phyloP scores from a whole-genome alignment of 2,329 filamentous ascomycete species.

The Mariannaea sp. region DNA sequence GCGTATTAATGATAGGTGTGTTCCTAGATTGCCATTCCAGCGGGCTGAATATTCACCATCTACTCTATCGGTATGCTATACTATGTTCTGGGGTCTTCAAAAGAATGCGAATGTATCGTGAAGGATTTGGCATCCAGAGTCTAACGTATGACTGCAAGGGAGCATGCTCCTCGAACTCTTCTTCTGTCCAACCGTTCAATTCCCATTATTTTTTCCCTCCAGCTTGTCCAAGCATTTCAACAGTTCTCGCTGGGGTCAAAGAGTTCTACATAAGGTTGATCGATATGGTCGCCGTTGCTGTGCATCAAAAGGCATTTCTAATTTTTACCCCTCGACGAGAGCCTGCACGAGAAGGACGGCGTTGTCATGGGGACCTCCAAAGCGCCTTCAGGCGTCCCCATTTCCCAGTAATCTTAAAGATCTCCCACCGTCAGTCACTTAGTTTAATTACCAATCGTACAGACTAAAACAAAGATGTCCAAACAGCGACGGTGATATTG shows the following conservation, averaged over 20 bases:
- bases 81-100: conserved; percentile 13
- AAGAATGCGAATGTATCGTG: conserved; percentile 6
- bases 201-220: not conserved
- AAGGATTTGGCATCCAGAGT: not conserved
- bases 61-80: conserved; percentile 4
- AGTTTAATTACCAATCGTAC: conserved; percentile 12
- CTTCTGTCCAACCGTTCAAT: not conserved
- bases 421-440: conserved; percentile 1
- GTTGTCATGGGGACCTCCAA: conserved; percentile 6
- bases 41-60: conserved; percentile 3
- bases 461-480: conserved; percentile 8
- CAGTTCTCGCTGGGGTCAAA: not conserved
- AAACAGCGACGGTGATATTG: conserved; percentile 10
- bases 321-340: conserved; percentile 16
- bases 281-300: conserved; percentile 15
- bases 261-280: conserved; percentile 14
- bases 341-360: conserved; percentile 11
- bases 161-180: not conserved
- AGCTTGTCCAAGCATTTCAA: conserved; percentile 17
- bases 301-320: conserved; percentile 11
- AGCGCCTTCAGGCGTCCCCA: not conserved
- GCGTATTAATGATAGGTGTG: conserved; percentile 5
- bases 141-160: not conserved
- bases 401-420: not conserved
- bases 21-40: conserved; percentile 7